Percentiles rank a stretch among this genome's conserved stretches.
These are phyloP conservation scores for Tillandsia fasciculata DNA, from an alignment of 176 grass and related monocot species.

Conservation along the genomic window DNA sequence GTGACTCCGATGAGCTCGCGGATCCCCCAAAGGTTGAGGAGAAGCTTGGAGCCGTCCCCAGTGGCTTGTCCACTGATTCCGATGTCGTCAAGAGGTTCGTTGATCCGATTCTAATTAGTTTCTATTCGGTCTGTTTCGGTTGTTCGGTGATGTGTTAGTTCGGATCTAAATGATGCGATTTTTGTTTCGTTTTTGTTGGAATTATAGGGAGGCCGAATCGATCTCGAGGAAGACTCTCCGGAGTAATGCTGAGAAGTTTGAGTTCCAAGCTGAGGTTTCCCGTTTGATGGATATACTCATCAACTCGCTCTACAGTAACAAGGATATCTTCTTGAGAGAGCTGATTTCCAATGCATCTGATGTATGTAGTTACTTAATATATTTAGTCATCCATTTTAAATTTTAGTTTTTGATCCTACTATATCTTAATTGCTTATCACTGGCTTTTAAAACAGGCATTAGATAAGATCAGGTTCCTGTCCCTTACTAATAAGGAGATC, in stretches of 20 bases:
- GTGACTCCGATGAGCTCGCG: slow-evolving; percentile 43
- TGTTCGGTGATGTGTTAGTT: not conserved
- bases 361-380: slow-evolving; percentile 22
- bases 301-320: slow-evolving; percentile 98
- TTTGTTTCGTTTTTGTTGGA: not conserved
- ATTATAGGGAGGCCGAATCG: slow-evolving; percentile 72
- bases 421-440: not conserved
- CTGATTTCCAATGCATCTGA: slow-evolving; percentile 98
- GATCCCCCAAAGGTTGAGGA: slow-evolving; percentile 90
- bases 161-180: slow-evolving; percentile 11
- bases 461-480: slow-evolving; percentile 94
- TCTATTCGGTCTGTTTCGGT: not conserved
- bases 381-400: not conserved
- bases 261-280: slow-evolving; percentile 98
- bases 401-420: not conserved
- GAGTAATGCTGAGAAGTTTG: slow-evolving; percentile 75
- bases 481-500: slow-evolving; percentile 85
- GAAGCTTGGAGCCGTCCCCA: slow-evolving; percentile 71
- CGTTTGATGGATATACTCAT: slow-evolving; percentile 99
- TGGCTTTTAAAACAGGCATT: slow-evolving; percentile 44
- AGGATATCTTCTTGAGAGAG: slow-evolving; percentile 96
- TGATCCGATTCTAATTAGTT: not conserved
- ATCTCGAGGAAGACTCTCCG: slow-evolving; percentile 89
- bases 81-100: slow-evolving; percentile 64
- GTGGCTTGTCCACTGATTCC: slow-evolving; percentile 74